Percentiles rank a stretch among this genome's conserved stretches.
Evolutionary conservation across 169 alveolate genomes (phyloP).

Genomic region (Eimeria sp.): DNA sequence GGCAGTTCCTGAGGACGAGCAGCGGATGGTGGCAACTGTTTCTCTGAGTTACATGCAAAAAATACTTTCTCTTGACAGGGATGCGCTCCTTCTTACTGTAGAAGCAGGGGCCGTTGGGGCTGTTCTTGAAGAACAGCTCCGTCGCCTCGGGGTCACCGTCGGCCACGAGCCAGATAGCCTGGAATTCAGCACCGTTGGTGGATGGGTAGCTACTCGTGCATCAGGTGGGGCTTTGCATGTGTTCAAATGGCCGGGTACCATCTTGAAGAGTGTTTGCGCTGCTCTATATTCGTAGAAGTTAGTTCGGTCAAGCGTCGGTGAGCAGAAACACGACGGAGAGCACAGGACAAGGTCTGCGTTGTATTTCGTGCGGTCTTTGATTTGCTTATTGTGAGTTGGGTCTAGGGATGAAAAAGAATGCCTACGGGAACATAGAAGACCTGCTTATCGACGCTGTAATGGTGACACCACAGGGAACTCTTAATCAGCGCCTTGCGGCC

Average conservation of each 20-base stretch:
- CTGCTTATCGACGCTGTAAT: conserved; percentile 86
- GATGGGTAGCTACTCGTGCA: conserved; percentile 94
- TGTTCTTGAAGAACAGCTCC: conserved; percentile 90
- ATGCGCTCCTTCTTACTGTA: conserved; percentile 90
- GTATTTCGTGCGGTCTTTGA: not conserved
- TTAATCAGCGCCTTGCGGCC: conserved; percentile 85
- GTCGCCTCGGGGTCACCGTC: conserved; percentile 89
- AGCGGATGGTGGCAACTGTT: conserved; percentile 90
- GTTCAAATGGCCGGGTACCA: not conserved
- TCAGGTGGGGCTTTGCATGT: conserved; percentile 76
- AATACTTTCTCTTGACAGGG: conserved; percentile 89
- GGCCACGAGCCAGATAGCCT: conserved; percentile 95
- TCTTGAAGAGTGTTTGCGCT: not conserved
- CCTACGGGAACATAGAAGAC: conserved; percentile 94
- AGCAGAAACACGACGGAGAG: not conserved
- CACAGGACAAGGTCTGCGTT: not conserved
- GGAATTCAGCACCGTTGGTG: conserved; percentile 93
- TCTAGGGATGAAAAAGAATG: conserved; percentile 92
- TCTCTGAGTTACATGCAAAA: conserved; percentile 90
- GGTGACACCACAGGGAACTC: conserved; percentile 91
- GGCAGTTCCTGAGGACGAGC: conserved; percentile 72
- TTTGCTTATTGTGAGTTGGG: not conserved
- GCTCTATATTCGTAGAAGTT: not conserved
- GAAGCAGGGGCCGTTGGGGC: conserved; percentile 93
- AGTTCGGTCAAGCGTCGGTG: not conserved